Conservation (phyloP, 2,329 filamentous ascomycete species). For the Phialocephala sp. region DNA sequence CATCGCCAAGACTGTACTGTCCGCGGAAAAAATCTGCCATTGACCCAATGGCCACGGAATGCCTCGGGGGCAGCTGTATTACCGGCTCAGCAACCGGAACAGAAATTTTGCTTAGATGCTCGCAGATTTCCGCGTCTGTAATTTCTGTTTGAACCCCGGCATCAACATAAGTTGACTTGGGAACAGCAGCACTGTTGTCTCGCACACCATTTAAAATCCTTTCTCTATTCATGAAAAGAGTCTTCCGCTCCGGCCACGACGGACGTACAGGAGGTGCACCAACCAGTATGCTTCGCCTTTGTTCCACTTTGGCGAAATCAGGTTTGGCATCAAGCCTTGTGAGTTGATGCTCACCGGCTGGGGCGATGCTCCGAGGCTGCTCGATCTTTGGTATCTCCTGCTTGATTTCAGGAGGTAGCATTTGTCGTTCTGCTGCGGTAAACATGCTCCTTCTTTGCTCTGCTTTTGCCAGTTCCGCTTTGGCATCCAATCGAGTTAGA, state of each 20-base stretch:
- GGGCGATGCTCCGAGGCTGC: not conserved
- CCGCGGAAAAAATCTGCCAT: constrained; percentile 29
- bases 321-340: not conserved
- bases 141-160: constrained; percentile 8
- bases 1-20: constrained; percentile 30
- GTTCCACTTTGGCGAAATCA: not conserved
- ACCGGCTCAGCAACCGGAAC: not conserved
- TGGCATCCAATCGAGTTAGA: constrained; percentile 12
- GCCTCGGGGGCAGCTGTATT: constrained; percentile 6
- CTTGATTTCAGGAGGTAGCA: not conserved
- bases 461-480: constrained; percentile 1
- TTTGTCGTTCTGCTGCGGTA: not conserved
- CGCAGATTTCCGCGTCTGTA: not conserved
- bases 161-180: not conserved
- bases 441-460: constrained; percentile 8
- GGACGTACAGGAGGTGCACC: constrained; percentile 12
- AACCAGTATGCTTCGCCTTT: constrained; percentile 16
- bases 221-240: constrained; percentile 11
- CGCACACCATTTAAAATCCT: not conserved
- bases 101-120: not conserved
- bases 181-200: not conserved
- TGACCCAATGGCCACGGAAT: constrained; percentile 22
- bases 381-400: not conserved
- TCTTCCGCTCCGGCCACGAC: constrained; percentile 19
- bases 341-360: not conserved